Percentiles rank a stretch among this genome's conserved stretches.
phyloP scores from a whole-genome alignment of 768 basidiomycete species.

The Collybiopsis confluens region DNA sequence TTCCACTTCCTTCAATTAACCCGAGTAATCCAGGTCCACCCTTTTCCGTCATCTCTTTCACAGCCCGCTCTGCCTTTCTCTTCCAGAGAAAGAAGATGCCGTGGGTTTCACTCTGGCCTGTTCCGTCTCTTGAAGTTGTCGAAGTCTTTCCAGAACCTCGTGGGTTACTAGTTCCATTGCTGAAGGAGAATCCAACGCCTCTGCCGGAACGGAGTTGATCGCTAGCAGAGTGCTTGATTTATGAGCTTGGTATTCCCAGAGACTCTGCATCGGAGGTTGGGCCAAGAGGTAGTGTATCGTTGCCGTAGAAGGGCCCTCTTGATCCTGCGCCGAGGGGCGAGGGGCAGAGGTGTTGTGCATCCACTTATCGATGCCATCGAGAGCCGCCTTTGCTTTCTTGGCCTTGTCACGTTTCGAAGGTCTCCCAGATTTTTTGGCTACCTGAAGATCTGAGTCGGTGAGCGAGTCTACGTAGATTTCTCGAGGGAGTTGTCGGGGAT shows the following conservation, averaged over 20 bases:
- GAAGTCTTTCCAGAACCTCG: slow-evolving; percentile 48
- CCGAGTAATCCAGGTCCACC: slow-evolving; percentile 35
- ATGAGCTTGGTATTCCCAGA: slow-evolving; percentile 35
- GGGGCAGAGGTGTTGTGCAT: slow-evolving; percentile 30
- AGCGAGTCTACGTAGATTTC: slow-evolving; percentile 47
- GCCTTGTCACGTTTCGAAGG: slow-evolving; percentile 58
- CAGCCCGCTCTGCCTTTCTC: slow-evolving; percentile 46
- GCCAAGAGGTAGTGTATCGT: slow-evolving; percentile 28
- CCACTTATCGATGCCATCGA: slow-evolving; percentile 47
- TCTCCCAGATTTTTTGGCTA: slow-evolving; percentile 51
- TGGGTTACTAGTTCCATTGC: slow-evolving; percentile 43
- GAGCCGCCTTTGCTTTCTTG: slow-evolving; percentile 46
- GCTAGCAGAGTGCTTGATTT: slow-evolving; percentile 37
- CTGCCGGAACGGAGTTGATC: slow-evolving; percentile 22
- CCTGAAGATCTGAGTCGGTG: slow-evolving; percentile 24
- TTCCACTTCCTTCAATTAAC: slow-evolving; percentile 43
- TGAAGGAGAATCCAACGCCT: slow-evolving; percentile 14
- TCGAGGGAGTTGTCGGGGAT: slow-evolving; percentile 65
- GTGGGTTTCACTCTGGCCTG: slow-evolving; percentile 35
- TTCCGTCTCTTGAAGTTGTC: slow-evolving; percentile 43
- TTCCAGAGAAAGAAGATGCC: slow-evolving; percentile 28
- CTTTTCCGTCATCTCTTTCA: slow-evolving; percentile 22
- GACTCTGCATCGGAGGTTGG: slow-evolving; percentile 27
- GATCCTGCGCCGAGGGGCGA: background rate
- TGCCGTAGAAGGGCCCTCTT: background rate